These are phyloP conservation scores for Kurtzmaniella natalensis DNA, from an alignment of 1,139 yeast genomes.

Conservation along the genomic window DNA sequence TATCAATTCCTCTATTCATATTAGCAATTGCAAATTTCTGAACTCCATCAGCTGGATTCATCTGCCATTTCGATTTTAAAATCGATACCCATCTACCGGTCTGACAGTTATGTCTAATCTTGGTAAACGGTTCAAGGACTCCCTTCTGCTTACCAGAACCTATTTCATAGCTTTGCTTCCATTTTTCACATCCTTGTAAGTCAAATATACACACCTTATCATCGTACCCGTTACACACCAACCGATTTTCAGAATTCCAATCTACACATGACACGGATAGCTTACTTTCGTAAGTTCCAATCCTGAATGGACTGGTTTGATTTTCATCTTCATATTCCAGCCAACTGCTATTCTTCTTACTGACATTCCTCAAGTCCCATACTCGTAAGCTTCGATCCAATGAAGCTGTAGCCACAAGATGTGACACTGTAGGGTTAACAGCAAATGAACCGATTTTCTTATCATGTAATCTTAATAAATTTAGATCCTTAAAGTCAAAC, in stretches of 20 bases:
- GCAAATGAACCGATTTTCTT: constrained; percentile 89
- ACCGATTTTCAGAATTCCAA: constrained; percentile 71
- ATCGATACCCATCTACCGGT: constrained; percentile 97
- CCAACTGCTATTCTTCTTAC: constrained; percentile 34
- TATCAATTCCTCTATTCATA: constrained; percentile 83
- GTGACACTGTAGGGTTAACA: constrained; percentile 57
- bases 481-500: constrained; percentile 24
- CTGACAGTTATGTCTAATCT: constrained; percentile 84
- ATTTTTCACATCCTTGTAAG: constrained; percentile 11
- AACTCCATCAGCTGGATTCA: constrained; percentile 60
- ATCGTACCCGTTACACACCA: constrained; percentile 92
- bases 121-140: constrained; percentile 50
- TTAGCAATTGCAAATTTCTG: constrained; percentile 89
- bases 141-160: constrained; percentile 11
- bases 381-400: constrained; percentile 76
- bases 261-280: constrained; percentile 82
- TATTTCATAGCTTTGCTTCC: constrained; percentile 6
- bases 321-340: constrained; percentile 30
- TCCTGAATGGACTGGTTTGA: constrained; percentile 45
- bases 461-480: constrained; percentile 63
- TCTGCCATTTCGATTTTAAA: constrained; percentile 81
- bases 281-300: constrained; percentile 66
- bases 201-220: constrained; percentile 64
- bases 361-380: constrained; percentile 73
- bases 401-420: constrained; percentile 80